Evolutionary conservation across 2,329 filamentous ascomycete genomes (phyloP).

Genomic region (Cladobotryum mycophilum): DNA sequence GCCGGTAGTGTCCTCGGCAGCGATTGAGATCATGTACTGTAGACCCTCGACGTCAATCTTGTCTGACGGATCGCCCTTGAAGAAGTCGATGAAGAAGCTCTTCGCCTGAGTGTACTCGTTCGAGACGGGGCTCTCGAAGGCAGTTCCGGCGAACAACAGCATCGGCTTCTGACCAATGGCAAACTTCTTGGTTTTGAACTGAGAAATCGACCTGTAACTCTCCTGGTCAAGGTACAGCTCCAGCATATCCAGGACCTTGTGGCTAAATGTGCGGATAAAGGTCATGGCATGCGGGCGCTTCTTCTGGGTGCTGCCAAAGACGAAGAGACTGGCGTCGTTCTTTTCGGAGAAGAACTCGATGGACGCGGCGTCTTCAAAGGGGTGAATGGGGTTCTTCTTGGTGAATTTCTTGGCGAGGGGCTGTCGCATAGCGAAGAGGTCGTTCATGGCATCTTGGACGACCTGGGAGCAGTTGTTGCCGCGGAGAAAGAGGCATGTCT

Average conservation of each 20-base stretch:
- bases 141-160: conserved; percentile 82
- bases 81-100: conserved; percentile 82
- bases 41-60: conserved; percentile 93
- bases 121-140: conserved; percentile 75
- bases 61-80: conserved; percentile 67
- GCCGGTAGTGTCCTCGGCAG: conserved; percentile 57
- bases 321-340: conserved; percentile 82
- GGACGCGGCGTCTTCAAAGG: conserved; percentile 82
- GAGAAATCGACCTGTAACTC: conserved; percentile 60
- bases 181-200: conserved; percentile 72
- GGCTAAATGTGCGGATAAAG: conserved; percentile 72
- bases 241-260: conserved; percentile 90
- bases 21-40: conserved; percentile 81
- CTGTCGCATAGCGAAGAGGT: conserved; percentile 77
- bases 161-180: conserved; percentile 82
- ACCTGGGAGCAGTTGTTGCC: conserved; percentile 80
- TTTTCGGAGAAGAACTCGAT: conserved; percentile 95
- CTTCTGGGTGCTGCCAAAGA: conserved; percentile 82
- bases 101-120: conserved; percentile 82
- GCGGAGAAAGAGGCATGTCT: conserved; percentile 82
- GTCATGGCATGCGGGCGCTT: conserved; percentile 93
- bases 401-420: conserved; percentile 84
- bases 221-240: conserved; percentile 78
- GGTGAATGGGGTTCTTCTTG: conserved; percentile 95
- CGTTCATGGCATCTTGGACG: conserved; percentile 74